Evolutionary conservation across 306 rosid species (phyloP).

Genomic region (Medicago truncatula): MtrunA17r5.0-ANR NC_053047.1:15768501-15769000

Average conservation of each 20-base stretch:
- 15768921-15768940: constrained; percentile 35
- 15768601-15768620: constrained; percentile 34
- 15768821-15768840: too few species aligned
- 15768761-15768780: constrained; percentile 48
- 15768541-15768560: constrained; percentile 44
- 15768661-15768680: constrained; percentile 37
- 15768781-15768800: too few species aligned
- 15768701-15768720: constrained; percentile 46
- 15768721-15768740: constrained; percentile 44
- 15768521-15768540: constrained; percentile 49
- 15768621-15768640: constrained; percentile 36
- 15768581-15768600: constrained; percentile 41
- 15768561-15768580: constrained; percentile 40
- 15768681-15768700: constrained; percentile 41
- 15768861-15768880: constrained; percentile 38
- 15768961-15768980: constrained; percentile 44
- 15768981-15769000: constrained; percentile 36
- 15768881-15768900: constrained; percentile 55
- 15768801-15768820: too few species aligned
- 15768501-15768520: constrained; percentile 45
- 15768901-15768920: constrained; percentile 38
- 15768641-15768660: constrained; percentile 44
- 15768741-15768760: constrained; percentile 40
- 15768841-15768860: too few species aligned
- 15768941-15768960: constrained; percentile 45